Evolutionary conservation across 352 stramenopile genomes (phyloP).

Genomic region (Globisporangium alternatum): DNA sequence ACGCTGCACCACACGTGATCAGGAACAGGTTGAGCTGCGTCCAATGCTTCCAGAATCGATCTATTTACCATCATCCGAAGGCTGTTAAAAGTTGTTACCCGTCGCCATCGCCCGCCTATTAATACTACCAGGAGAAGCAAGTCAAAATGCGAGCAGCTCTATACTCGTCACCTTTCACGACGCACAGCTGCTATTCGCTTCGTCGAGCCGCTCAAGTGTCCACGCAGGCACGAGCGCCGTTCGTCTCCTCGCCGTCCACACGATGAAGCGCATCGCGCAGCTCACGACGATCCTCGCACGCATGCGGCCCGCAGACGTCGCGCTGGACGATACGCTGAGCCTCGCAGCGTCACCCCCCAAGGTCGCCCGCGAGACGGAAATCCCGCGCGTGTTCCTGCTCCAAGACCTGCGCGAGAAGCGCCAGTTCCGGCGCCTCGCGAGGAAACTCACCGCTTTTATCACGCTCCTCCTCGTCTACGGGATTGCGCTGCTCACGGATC

Average conservation of each 20-base stretch:
- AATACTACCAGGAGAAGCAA: too few species aligned
- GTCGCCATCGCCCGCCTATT: too few species aligned
- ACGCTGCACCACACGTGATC: neutral
- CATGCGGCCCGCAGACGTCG: constrained; percentile 1
- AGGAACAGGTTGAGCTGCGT: too few species aligned
- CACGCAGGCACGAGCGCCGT: too few species aligned
- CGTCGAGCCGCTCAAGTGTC: neutral
- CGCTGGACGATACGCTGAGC: neutral
- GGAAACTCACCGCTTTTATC: constrained; percentile 60
- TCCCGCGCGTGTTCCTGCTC: constrained; percentile 52
- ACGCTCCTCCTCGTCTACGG: constrained; percentile 59
- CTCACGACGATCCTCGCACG: constrained; percentile 11
- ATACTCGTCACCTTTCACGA: too few species aligned
- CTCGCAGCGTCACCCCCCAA: neutral
- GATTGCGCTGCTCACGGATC: constrained; percentile 46
- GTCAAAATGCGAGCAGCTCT: too few species aligned
- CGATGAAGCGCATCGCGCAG: constrained; percentile 16
- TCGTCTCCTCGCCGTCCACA: neutral
- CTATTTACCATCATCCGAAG: too few species aligned
- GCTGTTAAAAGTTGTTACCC: too few species aligned
- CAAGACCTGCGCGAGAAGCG: constrained; percentile 65
- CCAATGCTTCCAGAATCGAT: too few species aligned
- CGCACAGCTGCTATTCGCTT: too few species aligned
- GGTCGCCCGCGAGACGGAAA: constrained; percentile 15
- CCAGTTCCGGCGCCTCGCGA: constrained; percentile 53